Percentiles rank a stretch among this genome's conserved stretches.
Evolutionary conservation across 352 stramenopile species (phyloP).

Genomic region (Globisporangium takayamanum): DNA sequence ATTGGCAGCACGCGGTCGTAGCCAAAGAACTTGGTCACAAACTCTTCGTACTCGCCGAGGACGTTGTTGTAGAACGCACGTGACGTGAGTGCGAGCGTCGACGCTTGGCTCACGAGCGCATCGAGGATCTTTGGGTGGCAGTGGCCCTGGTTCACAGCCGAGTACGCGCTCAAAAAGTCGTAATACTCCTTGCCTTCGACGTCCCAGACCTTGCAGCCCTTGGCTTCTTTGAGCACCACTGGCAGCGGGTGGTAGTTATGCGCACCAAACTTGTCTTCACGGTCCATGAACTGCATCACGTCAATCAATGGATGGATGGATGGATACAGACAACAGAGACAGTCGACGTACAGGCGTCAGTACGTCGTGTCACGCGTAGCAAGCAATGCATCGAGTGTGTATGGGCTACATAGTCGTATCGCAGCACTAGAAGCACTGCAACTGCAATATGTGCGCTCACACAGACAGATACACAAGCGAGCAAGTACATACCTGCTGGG

Average conservation of each 20-base stretch:
- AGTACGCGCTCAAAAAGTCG: slow-evolving; percentile 96
- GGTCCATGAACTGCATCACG: slow-evolving; percentile 56
- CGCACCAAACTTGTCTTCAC: slow-evolving; percentile 91
- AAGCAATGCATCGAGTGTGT: no score
- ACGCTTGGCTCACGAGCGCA: slow-evolving; percentile 91
- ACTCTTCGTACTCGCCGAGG: slow-evolving; percentile 96
- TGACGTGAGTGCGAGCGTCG: slow-evolving; percentile 95
- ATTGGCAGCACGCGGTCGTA: slow-evolving; percentile 97
- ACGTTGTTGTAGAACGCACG: slow-evolving; percentile 98
- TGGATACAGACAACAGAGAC: background rate
- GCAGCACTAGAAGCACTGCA: background rate
- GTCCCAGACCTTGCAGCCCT: slow-evolving; percentile 95
- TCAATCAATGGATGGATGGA: background rate
- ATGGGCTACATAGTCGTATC: no score
- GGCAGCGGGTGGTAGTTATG: slow-evolving; percentile 99
- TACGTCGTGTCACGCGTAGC: no score
- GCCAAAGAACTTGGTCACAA: slow-evolving; percentile 95
- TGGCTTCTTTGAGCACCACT: slow-evolving; percentile 90
- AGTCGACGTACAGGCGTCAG: background rate
- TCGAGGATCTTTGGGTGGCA: slow-evolving; percentile 97
- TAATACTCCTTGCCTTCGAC: slow-evolving; percentile 96
- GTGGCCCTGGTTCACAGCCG: slow-evolving; percentile 92
- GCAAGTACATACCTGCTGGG: slow-evolving; percentile 27
- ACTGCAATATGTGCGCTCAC: background rate
- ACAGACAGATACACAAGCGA: slow-evolving; percentile 3